phyloP scores from a whole-genome alignment of 805 yeast species.

The Grigorovia transvaalensis region DNA sequence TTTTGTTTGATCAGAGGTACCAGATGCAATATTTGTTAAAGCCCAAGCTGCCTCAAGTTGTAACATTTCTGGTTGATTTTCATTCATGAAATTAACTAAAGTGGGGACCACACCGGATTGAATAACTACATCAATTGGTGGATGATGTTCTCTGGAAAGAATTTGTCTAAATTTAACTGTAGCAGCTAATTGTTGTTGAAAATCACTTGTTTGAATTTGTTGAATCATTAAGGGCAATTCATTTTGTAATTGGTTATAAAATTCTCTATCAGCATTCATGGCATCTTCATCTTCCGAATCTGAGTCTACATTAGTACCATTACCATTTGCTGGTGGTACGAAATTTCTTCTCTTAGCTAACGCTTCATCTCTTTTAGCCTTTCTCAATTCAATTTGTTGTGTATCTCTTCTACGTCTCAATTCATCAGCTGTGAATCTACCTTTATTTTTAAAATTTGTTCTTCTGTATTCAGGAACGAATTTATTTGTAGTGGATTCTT shows the following conservation, averaged over 20 bases:
- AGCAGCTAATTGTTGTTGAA: slow-evolving; percentile 75
- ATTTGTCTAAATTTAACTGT: slow-evolving; percentile 91
- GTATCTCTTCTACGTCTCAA: slow-evolving; percentile 96
- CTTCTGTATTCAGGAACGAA: slow-evolving; percentile 97
- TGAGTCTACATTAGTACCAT: slow-evolving; percentile 34
- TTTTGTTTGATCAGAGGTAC: slow-evolving; percentile 78
- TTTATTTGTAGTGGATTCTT: slow-evolving; percentile 46
- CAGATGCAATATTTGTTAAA: slow-evolving; percentile 95
- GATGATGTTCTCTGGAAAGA: slow-evolving; percentile 85
- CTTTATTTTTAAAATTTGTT: slow-evolving; percentile 89
- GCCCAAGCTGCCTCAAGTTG: slow-evolving; percentile 99
- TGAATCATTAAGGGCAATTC: slow-evolving; percentile 83
- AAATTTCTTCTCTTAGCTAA: slow-evolving; percentile 88
- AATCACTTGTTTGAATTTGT: slow-evolving; percentile 61
- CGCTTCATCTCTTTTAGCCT: slow-evolving; percentile 92
- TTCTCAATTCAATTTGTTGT: slow-evolving; percentile 91
- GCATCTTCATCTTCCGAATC: slow-evolving; percentile 41
- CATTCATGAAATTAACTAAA: slow-evolving; percentile 74
- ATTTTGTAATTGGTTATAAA: slow-evolving; percentile 40
- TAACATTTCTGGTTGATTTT: slow-evolving; percentile 69
- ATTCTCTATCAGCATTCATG: slow-evolving; percentile 31
- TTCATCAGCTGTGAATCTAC: slow-evolving; percentile 90
- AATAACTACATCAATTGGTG: slow-evolving; percentile 90
- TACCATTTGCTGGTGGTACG: slow-evolving; percentile 33
- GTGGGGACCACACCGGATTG: slow-evolving; percentile 89